Base-by-base conservation (phyloP, 257 asterid genomes). In the Solanum rostratum region DNA sequence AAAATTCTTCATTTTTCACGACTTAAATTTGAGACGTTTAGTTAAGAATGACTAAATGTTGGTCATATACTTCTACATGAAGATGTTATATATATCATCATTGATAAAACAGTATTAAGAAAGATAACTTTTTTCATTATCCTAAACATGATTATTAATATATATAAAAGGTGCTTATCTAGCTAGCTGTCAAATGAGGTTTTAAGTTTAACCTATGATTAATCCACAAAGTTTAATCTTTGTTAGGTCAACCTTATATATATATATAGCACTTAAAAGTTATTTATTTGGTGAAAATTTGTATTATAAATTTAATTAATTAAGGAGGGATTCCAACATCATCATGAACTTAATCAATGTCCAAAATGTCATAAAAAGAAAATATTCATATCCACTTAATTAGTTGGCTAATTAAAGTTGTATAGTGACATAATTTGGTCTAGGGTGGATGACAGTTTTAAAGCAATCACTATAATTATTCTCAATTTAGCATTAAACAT, bases 381-480 rank as follows among this genome's bases (percentile, higher is more conserved):
- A 70, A 19, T 54, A 71, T 71, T 11, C 80, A 41, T 71, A 71
- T 41, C 80, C 54, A 71, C 83, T 78, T 37, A 52, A 33, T 49
- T 62, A 74, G 84, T 74, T 27, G 84, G 43, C 62, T 66, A 66
- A 66, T 33, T 66, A 66, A 66, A 76, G 84, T 52, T 62, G 81
- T 11, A 30, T 13, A 65, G 69, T 86, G 88, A 69, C 52, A 19
- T 10, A 69, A 74, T 79, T 74, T 53, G 50, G 33, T 83, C 60
- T 65, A 46, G 80, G 86, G 86, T 83, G 70, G 86, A 83, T 83
- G 71, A 74, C 86, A 85, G 80, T 33, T 33, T 43, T 39, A 70
- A 41, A 71, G 80, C 54, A 71, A 43, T 41, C 54, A 71, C 33
- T 20, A 41, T 71, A 41, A 71, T 41, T 71, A 41, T 10, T 45